Evolutionary conservation across 1,284 basidiomycete species (phyloP), one percentile per base, ranked within the genome.

Genomic region (Coniferiporia sulphurascens): DNA sequence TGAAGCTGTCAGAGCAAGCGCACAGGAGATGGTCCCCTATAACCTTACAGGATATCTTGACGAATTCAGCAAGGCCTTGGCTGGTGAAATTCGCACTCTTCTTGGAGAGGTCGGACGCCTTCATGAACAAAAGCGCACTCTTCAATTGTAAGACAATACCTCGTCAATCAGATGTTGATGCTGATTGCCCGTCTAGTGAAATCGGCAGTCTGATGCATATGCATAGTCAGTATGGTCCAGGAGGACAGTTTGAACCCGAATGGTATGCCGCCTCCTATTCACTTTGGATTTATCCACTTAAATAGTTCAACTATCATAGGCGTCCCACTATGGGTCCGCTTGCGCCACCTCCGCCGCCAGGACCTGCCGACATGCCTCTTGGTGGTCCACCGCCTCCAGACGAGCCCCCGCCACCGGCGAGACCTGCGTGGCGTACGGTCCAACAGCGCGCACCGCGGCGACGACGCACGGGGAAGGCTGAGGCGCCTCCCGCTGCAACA

Each of bases 21-120:
- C 87, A 0, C 75, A 83, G 60, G 82, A 87, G 65, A 86, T 86
- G 70, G 81, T 91, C 13, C 83, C 83, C 8, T 91, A 85, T 76
- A 90, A 91, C 62, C 82, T 91, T 5, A 85, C 88, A 76, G 81
- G 81, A 35, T 90, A 90, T 67, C 76, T 91, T 17, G 87, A 90
- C 63, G 87, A 91, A 58, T 91, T 91, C 71, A 90, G 87, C 70
- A 87, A 84, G 68, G 85, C 88, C 1, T 72, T 91, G 48, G 87
- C 89, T 4, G 76, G 79, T n/a, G 89, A 91, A 72, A 88, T 91
- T 5, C 81, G 87, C 32, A 85, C 88, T 76, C 76, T 91, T 9
- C 77, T 91, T 7, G 81, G 78, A 38, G 89, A 91, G 73, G 89
- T 91, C 27, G 87, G 87, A 43, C 87, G 85, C 64, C 73, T 91